phyloP scores from a whole-genome alignment of 345 rosid species.

The Anacardium occidentale region DNA sequence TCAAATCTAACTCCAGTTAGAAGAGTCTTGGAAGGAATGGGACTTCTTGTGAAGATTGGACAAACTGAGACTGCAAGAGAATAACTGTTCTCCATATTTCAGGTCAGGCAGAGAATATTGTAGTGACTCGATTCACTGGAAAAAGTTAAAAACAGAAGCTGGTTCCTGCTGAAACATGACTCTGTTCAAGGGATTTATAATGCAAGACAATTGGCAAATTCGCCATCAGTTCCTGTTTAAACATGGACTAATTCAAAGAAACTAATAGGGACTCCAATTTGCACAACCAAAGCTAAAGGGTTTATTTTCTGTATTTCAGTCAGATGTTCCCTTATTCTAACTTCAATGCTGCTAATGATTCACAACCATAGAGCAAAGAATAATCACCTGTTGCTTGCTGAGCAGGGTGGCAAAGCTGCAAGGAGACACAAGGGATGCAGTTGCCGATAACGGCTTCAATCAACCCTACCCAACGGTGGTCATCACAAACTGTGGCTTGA shows the following conservation, averaged over 20 bases:
- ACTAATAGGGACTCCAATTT: not conserved
- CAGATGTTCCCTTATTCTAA: not conserved
- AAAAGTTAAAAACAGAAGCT: too few species aligned
- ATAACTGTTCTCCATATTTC: too few species aligned
- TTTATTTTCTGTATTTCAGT: not conserved
- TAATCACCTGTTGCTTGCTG: constrained; percentile 10
- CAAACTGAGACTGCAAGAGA: too few species aligned
- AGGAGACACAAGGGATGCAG: constrained; percentile 89
- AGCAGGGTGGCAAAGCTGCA: constrained; percentile 78
- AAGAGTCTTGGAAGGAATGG: too few species aligned
- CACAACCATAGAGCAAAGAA: not conserved
- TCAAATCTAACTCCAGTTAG: too few species aligned
- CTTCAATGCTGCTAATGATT: not conserved
- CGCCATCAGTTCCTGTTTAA: not conserved
- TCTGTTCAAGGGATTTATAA: too few species aligned
- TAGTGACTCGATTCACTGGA: too few species aligned
- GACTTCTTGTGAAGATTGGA: too few species aligned
- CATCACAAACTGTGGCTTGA: constrained; percentile 69
- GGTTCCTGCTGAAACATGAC: too few species aligned
- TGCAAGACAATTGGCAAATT: too few species aligned
- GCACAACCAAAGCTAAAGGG: not conserved
- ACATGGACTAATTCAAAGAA: not conserved
- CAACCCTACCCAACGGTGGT: constrained; percentile 80
- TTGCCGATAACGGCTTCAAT: constrained; percentile 89
- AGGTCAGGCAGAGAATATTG: too few species aligned